Conservation (phyloP, 2,329 filamentous ascomycete genomes). For the Hawksworthiomyces lignivorus region DNA sequence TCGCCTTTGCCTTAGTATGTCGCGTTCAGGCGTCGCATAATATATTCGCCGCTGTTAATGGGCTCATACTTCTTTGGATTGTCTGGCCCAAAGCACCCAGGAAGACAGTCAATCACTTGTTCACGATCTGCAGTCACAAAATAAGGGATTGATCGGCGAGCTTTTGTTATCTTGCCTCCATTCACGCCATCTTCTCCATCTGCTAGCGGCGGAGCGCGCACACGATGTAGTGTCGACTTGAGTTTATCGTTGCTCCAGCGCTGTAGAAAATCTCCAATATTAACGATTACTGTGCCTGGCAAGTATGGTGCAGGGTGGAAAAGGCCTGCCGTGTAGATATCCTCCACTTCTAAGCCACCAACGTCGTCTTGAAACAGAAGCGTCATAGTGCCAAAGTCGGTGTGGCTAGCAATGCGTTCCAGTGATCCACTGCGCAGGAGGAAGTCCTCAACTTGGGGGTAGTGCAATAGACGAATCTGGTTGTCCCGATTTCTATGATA, state of each 20-base stretch:
- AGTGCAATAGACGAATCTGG: constrained; percentile 54
- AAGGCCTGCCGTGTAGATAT: constrained; percentile 25
- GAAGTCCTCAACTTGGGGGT: constrained; percentile 25
- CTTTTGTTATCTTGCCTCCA: constrained; percentile 32
- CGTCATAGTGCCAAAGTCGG: constrained; percentile 34
- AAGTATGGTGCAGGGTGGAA: constrained; percentile 29
- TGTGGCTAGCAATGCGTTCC: constrained; percentile 22
- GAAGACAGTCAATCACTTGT: constrained; percentile 42
- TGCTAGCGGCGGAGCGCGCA: constrained; percentile 11
- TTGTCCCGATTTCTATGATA: constrained; percentile 48
- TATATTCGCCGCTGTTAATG: constrained; percentile 20
- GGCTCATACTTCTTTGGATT: constrained; percentile 42
- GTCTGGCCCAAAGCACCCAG: constrained; percentile 32
- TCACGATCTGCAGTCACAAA: constrained; percentile 44
- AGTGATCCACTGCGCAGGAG: constrained; percentile 21
- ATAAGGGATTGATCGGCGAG: constrained; percentile 53
- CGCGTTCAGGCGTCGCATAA: constrained; percentile 13
- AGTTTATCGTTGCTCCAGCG: constrained; percentile 30
- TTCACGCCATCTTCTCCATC: constrained; percentile 11
- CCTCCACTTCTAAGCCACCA: constrained; percentile 36
- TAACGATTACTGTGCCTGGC: constrained; percentile 28
- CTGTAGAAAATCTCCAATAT: constrained; percentile 32
- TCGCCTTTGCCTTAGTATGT: constrained; percentile 13
- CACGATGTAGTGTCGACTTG: constrained; percentile 14
- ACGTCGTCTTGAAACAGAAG: constrained; percentile 36